Base-by-base conservation (phyloP, 140 eudicot genomes). In the Flaveria floridana region DNA sequence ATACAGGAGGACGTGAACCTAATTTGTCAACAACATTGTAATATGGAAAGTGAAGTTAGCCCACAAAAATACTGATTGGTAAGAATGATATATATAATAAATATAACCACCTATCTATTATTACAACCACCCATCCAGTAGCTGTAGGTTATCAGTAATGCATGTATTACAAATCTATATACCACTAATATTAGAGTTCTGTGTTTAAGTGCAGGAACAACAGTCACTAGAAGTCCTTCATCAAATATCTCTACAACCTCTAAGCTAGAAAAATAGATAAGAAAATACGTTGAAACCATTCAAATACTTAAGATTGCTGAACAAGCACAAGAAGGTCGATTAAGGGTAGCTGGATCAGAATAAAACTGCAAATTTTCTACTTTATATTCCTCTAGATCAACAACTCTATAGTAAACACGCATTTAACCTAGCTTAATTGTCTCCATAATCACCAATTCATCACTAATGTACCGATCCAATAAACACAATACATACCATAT, bases 391-490 rank as follows among this genome's bases (percentile, higher is more conserved):
- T 64, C 52, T 20, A 44, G 47, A 79, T 79, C 68, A 65, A 57
- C 21, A 72, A 19, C 79, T 73, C 39, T 56, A 73, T 26, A 70
- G 56, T 65, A 63, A 61, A 41, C 39, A 51, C 12, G 48, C 21
- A 68, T 18, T 30, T 18, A 39, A 55, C 74, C 83, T 79, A 16
- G 59, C 13, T 25, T 21, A 37, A 61, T 41, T 23, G 47, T 51
- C 72, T 71, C 21, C 51, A 2, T 41, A 72, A 64, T 15, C 74
- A 46, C 37, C 11, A 37, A 73, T 68, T 16, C 44, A 53, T 73
- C 50, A 57, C 7, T 28, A 79, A 79, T 72, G 70, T 18, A 15
- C 4, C 75, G 79, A 73, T 73, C 83, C 52, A 65, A 14, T 3
- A 79, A 65, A 30, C 83, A 65, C 64, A 42, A 44, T 4, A 52